phyloP scores from a whole-genome alignment of 192 early-diverging fungal genomes.

The Helicostylum pulchrum region DNA sequence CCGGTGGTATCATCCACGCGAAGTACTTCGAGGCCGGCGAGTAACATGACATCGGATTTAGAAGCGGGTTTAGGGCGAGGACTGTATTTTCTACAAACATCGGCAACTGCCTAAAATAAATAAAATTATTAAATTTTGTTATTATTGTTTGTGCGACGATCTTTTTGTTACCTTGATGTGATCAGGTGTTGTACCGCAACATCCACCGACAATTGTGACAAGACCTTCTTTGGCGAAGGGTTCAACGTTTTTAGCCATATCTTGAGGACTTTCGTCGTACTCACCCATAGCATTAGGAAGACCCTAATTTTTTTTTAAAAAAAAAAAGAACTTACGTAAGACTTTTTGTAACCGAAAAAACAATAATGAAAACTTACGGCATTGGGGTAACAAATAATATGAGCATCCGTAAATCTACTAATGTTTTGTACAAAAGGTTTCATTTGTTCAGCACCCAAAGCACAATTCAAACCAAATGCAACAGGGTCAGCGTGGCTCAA shows the following conservation, averaged over 20 bases:
- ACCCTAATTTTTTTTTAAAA: constrained; percentile 47
- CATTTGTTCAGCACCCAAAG: constrained; percentile 91
- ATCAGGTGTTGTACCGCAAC: constrained; percentile 94
- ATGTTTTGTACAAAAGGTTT: constrained; percentile 92
- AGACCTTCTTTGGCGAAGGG: constrained; percentile 91
- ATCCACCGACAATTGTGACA: constrained; percentile 94
- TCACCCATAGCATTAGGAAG: constrained; percentile 96
- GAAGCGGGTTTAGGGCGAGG: constrained; percentile 74
- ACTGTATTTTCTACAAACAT: constrained; percentile 68
- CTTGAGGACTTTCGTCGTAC: constrained; percentile 86
- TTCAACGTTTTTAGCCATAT: constrained; percentile 82
- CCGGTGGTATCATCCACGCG: constrained; percentile 76
- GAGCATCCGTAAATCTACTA: constrained; percentile 73
- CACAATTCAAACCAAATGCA: constrained; percentile 91
- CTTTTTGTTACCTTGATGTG: constrained; percentile 75
- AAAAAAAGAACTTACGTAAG: no score
- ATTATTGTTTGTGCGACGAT: background rate
- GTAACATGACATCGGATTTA: constrained; percentile 64
- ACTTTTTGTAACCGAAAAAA: background rate
- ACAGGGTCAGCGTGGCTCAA: constrained; percentile 75
- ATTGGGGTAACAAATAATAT: constrained; percentile 94
- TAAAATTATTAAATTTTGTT: background rate
- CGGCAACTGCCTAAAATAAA: constrained; percentile 61
- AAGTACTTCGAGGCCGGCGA: constrained; percentile 87
- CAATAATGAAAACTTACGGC: constrained; percentile 49